These are phyloP conservation scores for Fusarium tanahbumbuense DNA, from an alignment of 2,329 filamentous ascomycete species.

Conservation along the genomic window DNA sequence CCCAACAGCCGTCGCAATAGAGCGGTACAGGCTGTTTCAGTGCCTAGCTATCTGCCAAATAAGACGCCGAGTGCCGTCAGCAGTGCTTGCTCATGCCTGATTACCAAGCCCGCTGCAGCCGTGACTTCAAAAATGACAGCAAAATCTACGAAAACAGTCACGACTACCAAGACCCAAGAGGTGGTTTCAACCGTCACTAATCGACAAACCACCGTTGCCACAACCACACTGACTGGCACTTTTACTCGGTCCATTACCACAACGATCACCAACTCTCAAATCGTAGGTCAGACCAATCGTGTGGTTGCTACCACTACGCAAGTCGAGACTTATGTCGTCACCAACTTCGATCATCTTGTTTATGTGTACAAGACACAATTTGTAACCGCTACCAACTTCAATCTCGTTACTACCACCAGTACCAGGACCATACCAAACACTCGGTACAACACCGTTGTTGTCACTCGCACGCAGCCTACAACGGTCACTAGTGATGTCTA, in stretches of 20 bases:
- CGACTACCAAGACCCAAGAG: not conserved
- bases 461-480: not conserved
- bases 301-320: not conserved
- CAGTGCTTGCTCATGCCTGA: not conserved
- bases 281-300: rapidly evolving
- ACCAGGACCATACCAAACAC: not conserved
- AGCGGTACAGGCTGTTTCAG: not conserved
- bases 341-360: not conserved
- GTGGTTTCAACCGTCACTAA: not conserved
- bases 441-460: not conserved
- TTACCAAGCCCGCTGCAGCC: not conserved
- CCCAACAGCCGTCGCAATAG: not conserved
- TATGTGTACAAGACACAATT: not conserved
- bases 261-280: not conserved
- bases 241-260: not conserved
- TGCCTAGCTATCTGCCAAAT: not conserved
- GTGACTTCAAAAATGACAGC: not conserved
- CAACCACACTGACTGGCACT: rapidly evolving
- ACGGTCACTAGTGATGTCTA: not conserved
- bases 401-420: not conserved
- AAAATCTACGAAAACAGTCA: not conserved
- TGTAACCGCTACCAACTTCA: not conserved
- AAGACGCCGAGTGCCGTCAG: not conserved
- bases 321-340: not conserved
- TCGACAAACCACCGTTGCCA: not conserved